These are phyloP conservation scores for Mycena albidolilacea DNA, from an alignment of 768 basidiomycete species.

Conservation along the genomic window DNA sequence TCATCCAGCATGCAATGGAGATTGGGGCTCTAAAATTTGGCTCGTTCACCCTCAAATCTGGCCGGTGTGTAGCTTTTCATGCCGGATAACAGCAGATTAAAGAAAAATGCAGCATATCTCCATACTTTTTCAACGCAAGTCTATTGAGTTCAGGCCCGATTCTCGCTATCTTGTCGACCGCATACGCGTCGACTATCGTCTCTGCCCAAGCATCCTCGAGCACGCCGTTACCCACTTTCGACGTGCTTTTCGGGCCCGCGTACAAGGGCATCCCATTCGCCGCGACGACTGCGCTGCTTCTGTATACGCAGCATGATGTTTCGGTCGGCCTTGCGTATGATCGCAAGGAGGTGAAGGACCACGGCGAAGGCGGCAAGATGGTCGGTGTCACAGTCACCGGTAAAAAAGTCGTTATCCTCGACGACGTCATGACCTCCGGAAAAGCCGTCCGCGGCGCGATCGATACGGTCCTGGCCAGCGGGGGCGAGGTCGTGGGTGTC, in stretches of 20 bases:
- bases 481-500: conserved; percentile 91
- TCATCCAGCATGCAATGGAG: conserved; percentile 78
- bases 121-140: conserved; percentile 98
- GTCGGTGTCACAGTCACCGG: conserved; percentile 90
- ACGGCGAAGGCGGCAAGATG: conserved; percentile 94
- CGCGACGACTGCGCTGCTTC: conserved; percentile 82
- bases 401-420: conserved; percentile 88
- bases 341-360: conserved; percentile 95
- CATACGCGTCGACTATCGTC: conserved; percentile 88
- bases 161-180: conserved; percentile 80
- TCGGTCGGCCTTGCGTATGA: conserved; percentile 90
- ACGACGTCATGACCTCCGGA: conserved; percentile 96
- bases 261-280: conserved; percentile 98
- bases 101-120: conserved; percentile 73
- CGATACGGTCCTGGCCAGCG: conserved; percentile 74
- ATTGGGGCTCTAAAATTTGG: conserved; percentile 91
- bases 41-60: conserved; percentile 94
- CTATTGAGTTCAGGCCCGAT: conserved; percentile 88
- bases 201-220: conserved; percentile 56
- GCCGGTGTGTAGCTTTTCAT: conserved; percentile 68
- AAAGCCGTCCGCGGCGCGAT: conserved; percentile 91
- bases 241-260: conserved; percentile 95
- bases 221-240: conserved; percentile 64
- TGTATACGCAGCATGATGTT: conserved; percentile 75
- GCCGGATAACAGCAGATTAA: conserved; percentile 8